A percentile compares a stretch with the other conserved stretches of the same genome.
These are phyloP conservation scores for Aureococcus anophagefferens DNA, from an alignment of 108 stramenopile genomes.

Conservation along the genomic window DNA sequence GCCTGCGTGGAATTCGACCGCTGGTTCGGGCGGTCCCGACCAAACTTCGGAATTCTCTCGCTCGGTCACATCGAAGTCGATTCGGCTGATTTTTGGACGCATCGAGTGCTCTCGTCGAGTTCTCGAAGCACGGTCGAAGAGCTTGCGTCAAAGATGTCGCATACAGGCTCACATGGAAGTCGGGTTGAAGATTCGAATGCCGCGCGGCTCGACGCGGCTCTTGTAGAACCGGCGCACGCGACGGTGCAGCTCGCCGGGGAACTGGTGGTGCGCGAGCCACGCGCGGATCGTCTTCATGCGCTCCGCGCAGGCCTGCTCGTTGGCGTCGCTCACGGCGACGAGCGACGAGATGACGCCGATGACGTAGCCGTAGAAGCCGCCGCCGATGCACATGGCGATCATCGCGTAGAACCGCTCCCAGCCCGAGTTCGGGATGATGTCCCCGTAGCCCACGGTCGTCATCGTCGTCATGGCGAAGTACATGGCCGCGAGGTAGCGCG, in stretches of 20 bases:
- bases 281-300: neutral
- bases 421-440: neutral
- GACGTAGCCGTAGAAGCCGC: constrained; percentile 4
- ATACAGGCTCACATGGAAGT: too few species aligned
- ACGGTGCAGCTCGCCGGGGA: too few species aligned
- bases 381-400: neutral
- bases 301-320: neutral
- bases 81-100: too few species aligned
- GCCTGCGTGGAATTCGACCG: too few species aligned
- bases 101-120: too few species aligned
- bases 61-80: too few species aligned
- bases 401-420: neutral
- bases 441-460: constrained; percentile 21
- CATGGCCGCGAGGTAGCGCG: neutral
- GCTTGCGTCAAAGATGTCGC: constrained; percentile 18
- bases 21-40: too few species aligned
- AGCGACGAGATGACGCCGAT: neutral
- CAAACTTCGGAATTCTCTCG: too few species aligned
- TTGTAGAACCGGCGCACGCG: too few species aligned
- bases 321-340: neutral
- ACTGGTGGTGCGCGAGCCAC: neutral
- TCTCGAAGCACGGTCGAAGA: too few species aligned
- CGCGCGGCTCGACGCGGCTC: too few species aligned
- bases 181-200: too few species aligned
- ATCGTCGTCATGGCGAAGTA: constrained; percentile 18